phyloP scores from a whole-genome alignment of 345 rosid genomes.

The Camelina laxa region DNA sequence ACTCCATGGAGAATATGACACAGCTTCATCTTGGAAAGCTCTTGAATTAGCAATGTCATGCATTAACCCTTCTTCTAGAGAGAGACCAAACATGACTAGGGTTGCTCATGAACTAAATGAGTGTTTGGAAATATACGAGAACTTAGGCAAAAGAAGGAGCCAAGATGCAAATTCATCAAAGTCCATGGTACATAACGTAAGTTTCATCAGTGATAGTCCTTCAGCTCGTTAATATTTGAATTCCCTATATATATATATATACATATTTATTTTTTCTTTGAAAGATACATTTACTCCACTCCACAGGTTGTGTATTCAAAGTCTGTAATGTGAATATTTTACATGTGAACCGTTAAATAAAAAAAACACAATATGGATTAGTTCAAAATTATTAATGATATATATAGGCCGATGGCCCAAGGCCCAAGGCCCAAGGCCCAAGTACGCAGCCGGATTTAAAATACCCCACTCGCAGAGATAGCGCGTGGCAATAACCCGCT shows the following conservation, averaged over 20 bases:
- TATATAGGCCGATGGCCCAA: too few species aligned
- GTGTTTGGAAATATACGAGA: conserved; percentile 7
- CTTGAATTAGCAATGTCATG: conserved; percentile 33
- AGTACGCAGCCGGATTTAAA: too few species aligned
- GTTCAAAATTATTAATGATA: too few species aligned
- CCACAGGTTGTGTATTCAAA: too few species aligned
- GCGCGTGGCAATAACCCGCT: too few species aligned
- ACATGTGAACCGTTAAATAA: too few species aligned
- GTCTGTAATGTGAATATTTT: too few species aligned
- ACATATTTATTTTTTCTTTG: too few species aligned
- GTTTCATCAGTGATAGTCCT: conserved; percentile 29
- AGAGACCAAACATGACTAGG: conserved; percentile 38
- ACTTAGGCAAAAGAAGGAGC: not conserved
- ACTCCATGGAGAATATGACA: conserved; percentile 11
- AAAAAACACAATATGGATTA: too few species aligned
- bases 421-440: too few species aligned
- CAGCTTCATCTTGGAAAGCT: conserved; percentile 10
- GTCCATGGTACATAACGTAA: conserved; percentile 9
- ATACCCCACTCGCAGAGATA: too few species aligned
- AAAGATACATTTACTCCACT: too few species aligned
- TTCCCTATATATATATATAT: not conserved
- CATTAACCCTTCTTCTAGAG: not conserved
- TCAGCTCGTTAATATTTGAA: conserved; percentile 34
- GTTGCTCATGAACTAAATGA: conserved; percentile 26
- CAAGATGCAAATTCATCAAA: conserved; percentile 5